These are phyloP conservation scores for Chrysanthemum makinoi DNA, from an alignment of 129 eudicot species.

Conservation along the genomic window DNA sequence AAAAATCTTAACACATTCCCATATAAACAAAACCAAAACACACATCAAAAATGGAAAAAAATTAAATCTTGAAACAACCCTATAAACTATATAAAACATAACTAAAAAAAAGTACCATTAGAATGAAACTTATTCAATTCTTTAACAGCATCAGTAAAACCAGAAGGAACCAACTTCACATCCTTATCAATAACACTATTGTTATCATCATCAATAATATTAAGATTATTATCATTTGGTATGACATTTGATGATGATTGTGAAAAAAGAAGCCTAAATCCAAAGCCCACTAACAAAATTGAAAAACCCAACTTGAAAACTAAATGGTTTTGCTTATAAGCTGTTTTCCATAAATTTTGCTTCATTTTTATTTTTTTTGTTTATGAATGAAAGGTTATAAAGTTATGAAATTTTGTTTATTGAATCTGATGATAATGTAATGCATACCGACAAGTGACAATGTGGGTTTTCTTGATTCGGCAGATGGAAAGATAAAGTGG, in stretches of 20 bases:
- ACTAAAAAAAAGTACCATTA: conserved; percentile 28
- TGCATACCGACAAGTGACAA: conserved; percentile 36
- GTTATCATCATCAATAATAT: conserved; percentile 18
- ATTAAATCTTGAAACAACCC: no score
- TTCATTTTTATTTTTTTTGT: conserved; percentile 31
- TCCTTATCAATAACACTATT: conserved; percentile 7
- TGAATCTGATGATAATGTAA: conserved; percentile 12
- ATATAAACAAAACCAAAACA: not conserved
- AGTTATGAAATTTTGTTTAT: no score
- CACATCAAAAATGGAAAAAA: no score
- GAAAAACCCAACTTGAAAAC: conserved; percentile 56
- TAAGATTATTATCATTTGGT: conserved; percentile 28
- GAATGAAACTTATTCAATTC: conserved; percentile 17
- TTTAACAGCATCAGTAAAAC: conserved; percentile 24
- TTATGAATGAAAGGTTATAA: no score
- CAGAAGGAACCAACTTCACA: not conserved
- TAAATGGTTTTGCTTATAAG: conserved; percentile 49
- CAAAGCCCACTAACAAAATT: conserved; percentile 57
- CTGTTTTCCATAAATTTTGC: conserved; percentile 41
- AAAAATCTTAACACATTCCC: not conserved
- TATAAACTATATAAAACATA: not conserved
- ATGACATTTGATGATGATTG: conserved; percentile 42
- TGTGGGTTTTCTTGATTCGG: conserved; percentile 21
- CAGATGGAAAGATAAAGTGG: conserved; percentile 12
- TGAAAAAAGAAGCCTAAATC: conserved; percentile 48